phyloP scores from a whole-genome alignment of 2,329 filamentous ascomycete species.

The Trichoderma simmonsii region DNA sequence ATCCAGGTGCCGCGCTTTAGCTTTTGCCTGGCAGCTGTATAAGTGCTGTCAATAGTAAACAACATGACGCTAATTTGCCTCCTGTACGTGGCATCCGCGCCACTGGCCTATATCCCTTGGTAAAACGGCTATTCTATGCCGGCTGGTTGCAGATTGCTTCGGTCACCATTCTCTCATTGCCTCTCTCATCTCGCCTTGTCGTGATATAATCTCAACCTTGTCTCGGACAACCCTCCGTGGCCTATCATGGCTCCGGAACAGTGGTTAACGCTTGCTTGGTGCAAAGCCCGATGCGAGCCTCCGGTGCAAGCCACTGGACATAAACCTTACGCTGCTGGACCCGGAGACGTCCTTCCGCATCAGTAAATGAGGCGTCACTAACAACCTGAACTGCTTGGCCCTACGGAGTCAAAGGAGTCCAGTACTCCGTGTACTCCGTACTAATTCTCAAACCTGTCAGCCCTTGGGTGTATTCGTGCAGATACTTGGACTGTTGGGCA shows the following conservation, averaged over 20 bases:
- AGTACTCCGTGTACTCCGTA: background rate
- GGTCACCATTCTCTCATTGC: background rate
- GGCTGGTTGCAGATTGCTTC: background rate
- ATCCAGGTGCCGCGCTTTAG: background rate
- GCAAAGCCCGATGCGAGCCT: background rate
- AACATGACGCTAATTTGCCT: background rate
- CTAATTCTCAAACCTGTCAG: background rate
- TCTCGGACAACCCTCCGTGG: background rate
- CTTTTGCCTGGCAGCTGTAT: background rate
- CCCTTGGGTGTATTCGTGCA: background rate
- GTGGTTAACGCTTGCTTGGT: background rate
- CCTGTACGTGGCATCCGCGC: background rate
- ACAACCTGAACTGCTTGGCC: background rate
- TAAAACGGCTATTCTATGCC: background rate
- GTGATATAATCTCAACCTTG: background rate
- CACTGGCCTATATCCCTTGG: background rate
- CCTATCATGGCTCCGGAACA: background rate
- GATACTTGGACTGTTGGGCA: background rate
- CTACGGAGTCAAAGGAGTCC: background rate
- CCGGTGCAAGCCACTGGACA: background rate
- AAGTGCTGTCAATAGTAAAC: background rate
- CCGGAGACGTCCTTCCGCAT: slow-evolving; percentile 6
- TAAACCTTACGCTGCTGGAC: background rate
- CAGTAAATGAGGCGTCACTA: background rate
- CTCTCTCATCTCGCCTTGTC: background rate